Base-by-base conservation (phyloP, 2,329 filamentous ascomycete genomes). In the Juglanconis oblonga region DNA sequence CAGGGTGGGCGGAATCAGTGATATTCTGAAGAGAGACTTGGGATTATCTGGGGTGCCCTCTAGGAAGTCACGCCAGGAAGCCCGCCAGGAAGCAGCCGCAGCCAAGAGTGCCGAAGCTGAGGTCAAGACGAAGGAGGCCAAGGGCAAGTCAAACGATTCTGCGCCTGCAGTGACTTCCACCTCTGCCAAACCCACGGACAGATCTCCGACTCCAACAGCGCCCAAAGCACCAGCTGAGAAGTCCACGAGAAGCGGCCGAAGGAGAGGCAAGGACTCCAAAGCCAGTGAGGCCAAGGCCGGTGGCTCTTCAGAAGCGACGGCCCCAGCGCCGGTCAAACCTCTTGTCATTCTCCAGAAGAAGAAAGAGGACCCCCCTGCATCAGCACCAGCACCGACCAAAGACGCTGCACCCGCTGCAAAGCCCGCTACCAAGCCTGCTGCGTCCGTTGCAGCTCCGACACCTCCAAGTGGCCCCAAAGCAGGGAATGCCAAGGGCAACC, bases 11-110 rank as follows among this genome's bases (percentile, higher is more conserved):
- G 44, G 10, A 8, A 57, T 87, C 10, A 86, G 86, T 10, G 81
- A 85, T 14, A 85, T 89, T 56, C 68, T 90, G 17, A 86, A 88
- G 70, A 82, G 87, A 38, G 87, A 90, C 63, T 77, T 89, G 17
- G 86, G 86, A 24, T 78, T 89, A 1, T 87, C 83, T 61, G 84
- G 84, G 42, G 85, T 82, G 66, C 83, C 86, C 13, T 83, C 87
- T 70, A 78, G 86, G 60, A 81, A 82, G 68, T 83, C 83, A 14
- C 81, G 84, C 7, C 81, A 83, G 62, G 81, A 86, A 65, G 81
- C 81, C 53, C 80, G 81, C 11, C 85, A 62, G 29, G 55, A 64
- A 33, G 62, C 61, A 33, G 59, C 57, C 13, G 47, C 57, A 33
- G 52, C 59, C 3, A 64, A 64, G 56, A 62, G 86, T 70, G 78